Percentiles rank a stretch among this genome's conserved stretches.
Conservation (phyloP, 495 filamentous ascomycete genomes). For the Chaetomium fimeti region DNA sequence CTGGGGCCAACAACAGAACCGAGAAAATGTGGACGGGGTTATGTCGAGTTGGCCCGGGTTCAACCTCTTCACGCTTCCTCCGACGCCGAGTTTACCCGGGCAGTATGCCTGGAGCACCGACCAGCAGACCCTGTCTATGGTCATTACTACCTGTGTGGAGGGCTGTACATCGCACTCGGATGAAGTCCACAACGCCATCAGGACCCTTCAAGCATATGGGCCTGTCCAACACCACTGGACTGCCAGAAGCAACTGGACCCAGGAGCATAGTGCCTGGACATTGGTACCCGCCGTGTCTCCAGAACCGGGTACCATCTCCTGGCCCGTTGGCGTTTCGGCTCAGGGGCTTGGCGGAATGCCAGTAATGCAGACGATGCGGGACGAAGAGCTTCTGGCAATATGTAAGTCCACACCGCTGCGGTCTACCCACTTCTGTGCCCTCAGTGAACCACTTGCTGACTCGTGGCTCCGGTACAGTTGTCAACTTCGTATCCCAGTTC, state of each 20-base stretch:
- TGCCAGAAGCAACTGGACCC: not conserved
- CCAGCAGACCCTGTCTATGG: conserved; percentile 17
- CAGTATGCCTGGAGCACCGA: conserved; percentile 31
- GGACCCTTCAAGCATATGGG: conserved; percentile 27
- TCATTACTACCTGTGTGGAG: conserved; percentile 28
- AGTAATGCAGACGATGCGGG: conserved; percentile 23
- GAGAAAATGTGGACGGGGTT: conserved; percentile 19
- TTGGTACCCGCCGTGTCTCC: conserved; percentile 4
- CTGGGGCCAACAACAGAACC: conserved; percentile 19
- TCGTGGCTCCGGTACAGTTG: conserved; percentile 37
- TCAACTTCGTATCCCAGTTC: conserved; percentile 59
- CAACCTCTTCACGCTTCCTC: conserved; percentile 19
- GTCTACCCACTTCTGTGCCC: not conserved
- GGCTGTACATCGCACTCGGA: conserved; percentile 34
- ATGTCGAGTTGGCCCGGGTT: conserved; percentile 25
- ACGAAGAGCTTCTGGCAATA: conserved; percentile 34
- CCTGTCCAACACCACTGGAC: conserved; percentile 16
- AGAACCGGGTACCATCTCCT: conserved; percentile 10
- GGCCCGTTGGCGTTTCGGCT: conserved; percentile 15
- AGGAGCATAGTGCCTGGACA: conserved; percentile 12
- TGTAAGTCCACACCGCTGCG: conserved; percentile 29
- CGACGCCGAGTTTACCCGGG: not conserved
- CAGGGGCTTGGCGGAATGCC: conserved; percentile 24
- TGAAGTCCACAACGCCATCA: conserved; percentile 34
- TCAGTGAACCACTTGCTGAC: not conserved